Percentiles rank a stretch among this genome's conserved stretches.
phyloP scores from a whole-genome alignment of 257 asterid genomes.

The Nicotiana knightiana region DNA sequence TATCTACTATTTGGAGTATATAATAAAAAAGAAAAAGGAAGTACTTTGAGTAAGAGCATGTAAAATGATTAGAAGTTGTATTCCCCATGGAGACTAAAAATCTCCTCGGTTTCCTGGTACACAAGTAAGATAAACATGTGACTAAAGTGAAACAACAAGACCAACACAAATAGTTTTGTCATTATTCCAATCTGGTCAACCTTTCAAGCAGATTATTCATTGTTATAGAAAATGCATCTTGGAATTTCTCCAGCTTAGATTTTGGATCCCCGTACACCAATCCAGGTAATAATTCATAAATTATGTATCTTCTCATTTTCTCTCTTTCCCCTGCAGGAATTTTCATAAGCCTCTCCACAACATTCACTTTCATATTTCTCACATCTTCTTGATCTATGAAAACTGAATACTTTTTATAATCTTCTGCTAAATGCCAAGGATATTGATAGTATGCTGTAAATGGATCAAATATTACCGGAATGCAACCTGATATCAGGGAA shows the following conservation, averaged over 20 bases:
- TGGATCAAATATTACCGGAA: conserved; percentile 56
- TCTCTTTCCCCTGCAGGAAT: conserved; percentile 41
- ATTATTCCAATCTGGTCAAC: conserved; percentile 21
- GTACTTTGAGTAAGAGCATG: background rate
- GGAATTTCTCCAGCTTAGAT: conserved; percentile 45
- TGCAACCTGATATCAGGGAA: conserved; percentile 52
- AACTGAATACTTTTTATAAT: conserved; percentile 40
- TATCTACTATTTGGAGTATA: too few species aligned
- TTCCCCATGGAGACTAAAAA: background rate
- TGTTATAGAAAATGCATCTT: conserved; percentile 55
- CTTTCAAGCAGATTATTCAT: conserved; percentile 51
- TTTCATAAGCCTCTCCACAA: conserved; percentile 40
- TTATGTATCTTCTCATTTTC: conserved; percentile 57
- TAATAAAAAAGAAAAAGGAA: too few species aligned
- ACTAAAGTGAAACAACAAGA: background rate
- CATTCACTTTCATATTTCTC: conserved; percentile 33
- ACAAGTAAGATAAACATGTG: background rate
- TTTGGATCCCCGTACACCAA: conserved; percentile 43
- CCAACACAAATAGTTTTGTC: background rate
- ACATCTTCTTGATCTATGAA: conserved; percentile 47
- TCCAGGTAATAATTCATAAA: conserved; percentile 52
- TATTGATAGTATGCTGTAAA: conserved; percentile 59
- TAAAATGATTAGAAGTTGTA: background rate
- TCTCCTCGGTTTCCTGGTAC: background rate
- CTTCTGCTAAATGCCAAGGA: conserved; percentile 67